Percentiles rank a stretch among this genome's conserved stretches.
phyloP scores from a whole-genome alignment of 768 basidiomycete genomes.

The Amanita pseudoporphyria region DNA sequence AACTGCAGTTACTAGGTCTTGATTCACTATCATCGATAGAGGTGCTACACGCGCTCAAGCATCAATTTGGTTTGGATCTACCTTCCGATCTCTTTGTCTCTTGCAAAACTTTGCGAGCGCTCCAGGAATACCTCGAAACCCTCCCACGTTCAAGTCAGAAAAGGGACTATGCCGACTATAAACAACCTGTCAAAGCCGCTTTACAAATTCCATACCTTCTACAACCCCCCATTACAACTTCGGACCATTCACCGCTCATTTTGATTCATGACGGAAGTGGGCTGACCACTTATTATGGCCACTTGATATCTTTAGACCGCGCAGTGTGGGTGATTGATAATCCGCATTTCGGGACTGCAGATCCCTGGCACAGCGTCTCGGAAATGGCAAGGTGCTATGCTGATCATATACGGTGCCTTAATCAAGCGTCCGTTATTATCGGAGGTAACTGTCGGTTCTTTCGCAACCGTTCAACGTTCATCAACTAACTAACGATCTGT shows the following conservation, averaged over 20 bases:
- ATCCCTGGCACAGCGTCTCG: conserved; percentile 36
- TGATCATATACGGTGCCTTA: conserved; percentile 24
- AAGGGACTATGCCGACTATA: background rate
- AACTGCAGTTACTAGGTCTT: conserved; percentile 6
- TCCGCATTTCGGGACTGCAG: conserved; percentile 34
- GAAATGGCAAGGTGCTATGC: conserved; percentile 49
- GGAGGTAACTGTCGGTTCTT: conserved; percentile 37
- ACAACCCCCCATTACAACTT: conserved; percentile 21
- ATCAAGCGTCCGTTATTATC: conserved; percentile 34
- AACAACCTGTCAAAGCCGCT: background rate
- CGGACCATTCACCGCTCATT: conserved; percentile 34
- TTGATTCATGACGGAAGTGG: conserved; percentile 74
- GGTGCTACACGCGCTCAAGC: conserved; percentile 2
- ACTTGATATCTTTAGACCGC: conserved; percentile 36
- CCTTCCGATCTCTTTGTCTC: background rate
- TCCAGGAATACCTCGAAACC: background rate
- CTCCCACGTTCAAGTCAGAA: background rate
- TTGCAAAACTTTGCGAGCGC: conserved; percentile 1
- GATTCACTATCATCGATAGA: conserved; percentile 9
- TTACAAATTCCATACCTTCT: conserved; percentile 22
- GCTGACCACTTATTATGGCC: conserved; percentile 39
- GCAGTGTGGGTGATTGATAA: conserved; percentile 55
- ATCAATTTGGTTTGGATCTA: background rate
- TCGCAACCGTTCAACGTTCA: too few species aligned
- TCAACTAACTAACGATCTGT: background rate